Base-by-base conservation (phyloP, 208 protist genomes). In the Leptomonas seymouri region DNA sequence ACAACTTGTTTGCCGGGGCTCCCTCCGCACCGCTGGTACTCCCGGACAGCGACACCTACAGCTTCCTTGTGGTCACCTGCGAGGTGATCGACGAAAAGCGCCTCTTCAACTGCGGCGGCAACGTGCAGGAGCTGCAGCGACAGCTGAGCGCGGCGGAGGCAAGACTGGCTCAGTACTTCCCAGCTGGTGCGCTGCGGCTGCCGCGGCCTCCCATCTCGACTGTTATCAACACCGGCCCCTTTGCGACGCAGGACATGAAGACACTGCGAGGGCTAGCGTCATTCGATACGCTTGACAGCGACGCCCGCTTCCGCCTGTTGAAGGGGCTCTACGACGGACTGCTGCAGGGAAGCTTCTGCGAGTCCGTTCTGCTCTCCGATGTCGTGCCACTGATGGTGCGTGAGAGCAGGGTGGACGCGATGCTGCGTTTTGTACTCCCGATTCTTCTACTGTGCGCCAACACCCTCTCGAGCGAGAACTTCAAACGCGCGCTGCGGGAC, bases 21-120 rank as follows among this genome's bases (percentile, higher is more conserved):
- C 9, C 18, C 1, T 34, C 45, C 0, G 53, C 67, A 18, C 75
- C 79, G 31, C 71, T 79, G 11, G 71, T 74, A 18, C 70, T 81
- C 31, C 80, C 82, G 3, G 80, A 91, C 49, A 87, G 72, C 58
- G 82, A 89, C 69, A 70, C 87, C 1, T 89, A 82, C 70, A 55
- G 70, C 30, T 89, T 91, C 70, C 54, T 91, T 5, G 42, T 91
- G 21, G 68, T 85, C 20, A 71, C 73, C 27, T 68, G 64, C 27
- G 80, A 86, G 54, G 72, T 84, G 20, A 53, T 90, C 8, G 74
- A 73, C n/a, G 46, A 61, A 34, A 67, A 51, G 55, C 66, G 63
- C 5, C 48, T 81, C 30, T 80, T 84, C 50, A 76, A 72, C 55
- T 85, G 70, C 48, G 61, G 55, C 41, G 71, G 71, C 31, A 66